Percentiles rank a stretch among this genome's conserved stretches.
Conservation (phyloP, 768 basidiomycete genomes). For the Tephrocybe sp. region DNA sequence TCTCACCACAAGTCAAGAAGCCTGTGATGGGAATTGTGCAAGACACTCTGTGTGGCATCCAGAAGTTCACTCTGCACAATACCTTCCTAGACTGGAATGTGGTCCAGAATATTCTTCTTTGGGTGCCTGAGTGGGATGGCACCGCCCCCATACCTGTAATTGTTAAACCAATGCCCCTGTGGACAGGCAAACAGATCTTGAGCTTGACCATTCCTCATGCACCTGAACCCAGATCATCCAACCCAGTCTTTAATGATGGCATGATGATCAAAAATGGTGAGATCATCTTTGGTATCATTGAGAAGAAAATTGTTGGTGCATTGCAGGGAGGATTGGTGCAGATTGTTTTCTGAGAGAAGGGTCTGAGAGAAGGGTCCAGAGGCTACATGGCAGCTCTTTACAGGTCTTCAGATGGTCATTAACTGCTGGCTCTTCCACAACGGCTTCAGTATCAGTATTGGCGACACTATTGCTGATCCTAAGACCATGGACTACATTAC, state of each 20-base stretch:
- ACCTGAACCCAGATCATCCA: slow-evolving; percentile 75
- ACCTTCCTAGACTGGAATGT: slow-evolving; percentile 94
- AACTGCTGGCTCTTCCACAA: slow-evolving; percentile 99
- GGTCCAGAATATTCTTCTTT: slow-evolving; percentile 96
- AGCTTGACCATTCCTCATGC: slow-evolving; percentile 88
- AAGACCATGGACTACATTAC: slow-evolving; percentile 88
- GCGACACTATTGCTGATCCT: slow-evolving; percentile 94
- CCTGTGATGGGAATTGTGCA: slow-evolving; percentile 99
- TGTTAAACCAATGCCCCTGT: slow-evolving; percentile 94
- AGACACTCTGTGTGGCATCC: slow-evolving; percentile 95
- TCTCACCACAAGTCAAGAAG: slow-evolving; percentile 99
- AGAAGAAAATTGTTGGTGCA: slow-evolving; percentile 99
- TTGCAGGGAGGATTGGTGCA: slow-evolving; percentile 94
- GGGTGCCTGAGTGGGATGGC: slow-evolving; percentile 99
- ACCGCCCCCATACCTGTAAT: slow-evolving; percentile 89
- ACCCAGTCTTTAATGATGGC: slow-evolving; percentile 89
- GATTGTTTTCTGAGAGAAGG: slow-evolving; percentile 95
- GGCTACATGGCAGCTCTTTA: slow-evolving; percentile 86
- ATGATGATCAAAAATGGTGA: slow-evolving; percentile 98
- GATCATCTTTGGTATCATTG: slow-evolving; percentile 90
- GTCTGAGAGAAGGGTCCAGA: slow-evolving; percentile 98
- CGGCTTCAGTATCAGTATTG: slow-evolving; percentile 98
- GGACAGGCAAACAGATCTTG: slow-evolving; percentile 97
- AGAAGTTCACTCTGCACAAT: slow-evolving; percentile 96
- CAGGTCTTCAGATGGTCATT: slow-evolving; percentile 91